Evolutionary conservation across 2,329 filamentous ascomycete genomes (phyloP), one percentile per base, ranked within the genome.

Genomic region (Fusarium verrucosum): DNA sequence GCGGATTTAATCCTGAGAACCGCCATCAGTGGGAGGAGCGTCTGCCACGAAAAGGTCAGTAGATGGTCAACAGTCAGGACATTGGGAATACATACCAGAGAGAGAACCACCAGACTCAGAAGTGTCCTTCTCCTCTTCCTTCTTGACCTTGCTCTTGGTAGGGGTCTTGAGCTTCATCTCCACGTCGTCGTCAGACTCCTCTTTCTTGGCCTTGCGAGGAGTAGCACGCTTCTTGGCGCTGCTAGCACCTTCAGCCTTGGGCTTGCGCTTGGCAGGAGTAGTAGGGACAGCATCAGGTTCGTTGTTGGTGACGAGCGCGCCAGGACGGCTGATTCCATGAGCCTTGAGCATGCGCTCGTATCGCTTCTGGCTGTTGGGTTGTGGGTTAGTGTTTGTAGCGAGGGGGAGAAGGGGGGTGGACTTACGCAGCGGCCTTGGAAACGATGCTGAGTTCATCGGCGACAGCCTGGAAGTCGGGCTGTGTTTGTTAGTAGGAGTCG

Each of bases 371-470:
- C 89, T 91, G 70, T 59, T 54, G 17, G 8, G 28, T 28, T 16
- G 33, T 22, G 44, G 19, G 42, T 56, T 25, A 54, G 37, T 32
- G 40, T 42, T 30, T 37, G 32, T 3, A 23, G 20, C 4, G 17
- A n/a, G 20, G 14, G 10, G 10, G 3, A 14, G 7, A 23, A 25
- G 26, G 37, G 13, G 19, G 14, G 40, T 3, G 7, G 8, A 84
- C 89, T 82, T 83, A 92, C 89, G 89, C 89, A 20, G 89, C 89
- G 14, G 84, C 88, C 76, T 89, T 90, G 74, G 78, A 81, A 30
- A 88, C 81, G 33, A 92, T 89, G 20, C 75, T 77, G 37, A 87
- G 85, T 68, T 91, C 88, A 16, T 81, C 77, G 11, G 87, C 87
- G n/a, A 92, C 89, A 44, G 82, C 80, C 7, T 75, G 77, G 66